Percentiles rank a stretch among this genome's conserved stretches.
Conservation (phyloP, 257 asterid species). For the Voacanga thouarsii region DNA sequence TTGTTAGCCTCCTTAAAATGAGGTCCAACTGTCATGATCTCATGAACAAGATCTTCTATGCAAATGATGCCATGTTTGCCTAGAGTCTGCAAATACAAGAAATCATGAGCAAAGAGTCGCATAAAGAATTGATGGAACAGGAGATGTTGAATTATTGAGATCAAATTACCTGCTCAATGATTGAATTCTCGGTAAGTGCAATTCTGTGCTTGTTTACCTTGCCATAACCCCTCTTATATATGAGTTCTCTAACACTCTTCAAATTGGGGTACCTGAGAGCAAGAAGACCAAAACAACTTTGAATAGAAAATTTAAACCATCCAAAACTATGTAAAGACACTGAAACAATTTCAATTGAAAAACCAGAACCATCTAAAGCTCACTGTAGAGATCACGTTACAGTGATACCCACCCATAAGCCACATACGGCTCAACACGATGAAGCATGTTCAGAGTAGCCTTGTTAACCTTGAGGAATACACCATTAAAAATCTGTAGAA, state of each 20-base stretch:
- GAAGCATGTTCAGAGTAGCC: slow-evolving; percentile 73
- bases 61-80: slow-evolving; percentile 56
- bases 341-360: not conserved
- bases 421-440: slow-evolving; percentile 73
- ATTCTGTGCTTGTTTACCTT: slow-evolving; percentile 69
- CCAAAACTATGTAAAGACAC: not conserved
- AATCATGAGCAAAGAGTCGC: not conserved
- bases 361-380: not conserved
- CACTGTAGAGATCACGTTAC: not conserved
- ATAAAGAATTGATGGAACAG: not conserved
- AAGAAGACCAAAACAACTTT: not conserved
- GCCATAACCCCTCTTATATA: slow-evolving; percentile 74
- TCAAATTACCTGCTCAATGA: slow-evolving; percentile 52
- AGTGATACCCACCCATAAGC: slow-evolving; percentile 51
- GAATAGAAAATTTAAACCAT: not conserved
- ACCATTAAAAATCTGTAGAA: slow-evolving; percentile 61
- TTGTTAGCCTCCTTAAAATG: slow-evolving; percentile 66
- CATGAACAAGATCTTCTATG: slow-evolving; percentile 51
- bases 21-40: slow-evolving; percentile 62
- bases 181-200: slow-evolving; percentile 63
- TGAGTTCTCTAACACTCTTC: slow-evolving; percentile 61
- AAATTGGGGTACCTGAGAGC: slow-evolving; percentile 57
- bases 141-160: not conserved
- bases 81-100: slow-evolving; percentile 25
- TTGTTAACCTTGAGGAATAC: slow-evolving; percentile 73